phyloP scores from a whole-genome alignment of 129 eudicot species.

The Flaveria trinervia region DNA sequence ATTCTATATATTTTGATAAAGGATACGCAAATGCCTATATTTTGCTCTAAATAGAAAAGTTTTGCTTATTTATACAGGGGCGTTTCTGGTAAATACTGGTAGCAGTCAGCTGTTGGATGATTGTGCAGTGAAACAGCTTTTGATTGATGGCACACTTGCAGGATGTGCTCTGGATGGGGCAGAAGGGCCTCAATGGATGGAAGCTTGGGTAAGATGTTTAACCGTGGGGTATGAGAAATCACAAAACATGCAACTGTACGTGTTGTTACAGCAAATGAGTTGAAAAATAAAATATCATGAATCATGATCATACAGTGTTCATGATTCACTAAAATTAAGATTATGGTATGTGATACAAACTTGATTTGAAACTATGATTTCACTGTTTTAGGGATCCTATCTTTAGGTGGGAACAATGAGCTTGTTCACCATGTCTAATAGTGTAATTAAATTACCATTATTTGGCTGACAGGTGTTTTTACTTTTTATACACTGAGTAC shows the following conservation, averaged over 20 bases:
- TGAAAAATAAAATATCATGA: not conserved
- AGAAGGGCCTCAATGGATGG: conserved; percentile 99
- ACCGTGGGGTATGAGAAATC: conserved; percentile 44
- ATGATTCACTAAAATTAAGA: not conserved
- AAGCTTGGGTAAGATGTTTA: conserved; percentile 92
- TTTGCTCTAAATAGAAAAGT: conserved; percentile 7
- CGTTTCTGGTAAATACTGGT: conserved; percentile 88
- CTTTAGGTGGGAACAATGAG: conserved; percentile 1
- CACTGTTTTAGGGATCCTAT: not conserved
- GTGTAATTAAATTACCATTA: not conserved
- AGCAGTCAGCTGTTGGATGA: conserved; percentile 95
- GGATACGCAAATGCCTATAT: not conserved
- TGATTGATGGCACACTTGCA: conserved; percentile 89
- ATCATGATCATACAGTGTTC: not conserved
- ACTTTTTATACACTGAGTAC: conserved; percentile 5
- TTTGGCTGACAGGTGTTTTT: conserved; percentile 4
- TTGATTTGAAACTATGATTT: not conserved
- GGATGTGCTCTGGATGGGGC: conserved; percentile 96
- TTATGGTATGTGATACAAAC: not conserved
- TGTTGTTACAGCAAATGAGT: not conserved
- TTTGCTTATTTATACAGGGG: conserved; percentile 50
- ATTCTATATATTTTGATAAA: not conserved
- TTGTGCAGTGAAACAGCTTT: conserved; percentile 91
- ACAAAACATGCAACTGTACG: not conserved
- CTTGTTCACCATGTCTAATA: not conserved